Evolutionary conservation across 208 protist species (phyloP).

Genomic region (Acanthamoeba castellanii): DNA sequence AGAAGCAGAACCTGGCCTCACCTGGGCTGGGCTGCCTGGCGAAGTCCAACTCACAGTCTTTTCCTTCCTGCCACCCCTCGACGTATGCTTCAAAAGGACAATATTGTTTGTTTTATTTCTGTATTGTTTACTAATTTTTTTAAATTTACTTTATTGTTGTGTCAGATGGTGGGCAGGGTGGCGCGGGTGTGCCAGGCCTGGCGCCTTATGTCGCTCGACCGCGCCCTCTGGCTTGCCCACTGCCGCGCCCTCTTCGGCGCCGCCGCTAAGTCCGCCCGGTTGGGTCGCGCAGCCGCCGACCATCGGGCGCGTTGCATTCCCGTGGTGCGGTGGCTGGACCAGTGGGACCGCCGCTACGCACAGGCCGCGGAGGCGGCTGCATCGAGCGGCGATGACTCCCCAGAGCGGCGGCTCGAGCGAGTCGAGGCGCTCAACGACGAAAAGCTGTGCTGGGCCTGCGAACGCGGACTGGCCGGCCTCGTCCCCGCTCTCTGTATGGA

Average conservation of each 20-base stretch:
- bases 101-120: too few relatives aligned
- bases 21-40: not conserved
- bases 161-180: not conserved
- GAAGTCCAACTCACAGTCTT: not conserved
- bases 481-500: not conserved
- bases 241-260: not conserved
- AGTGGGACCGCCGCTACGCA: not conserved
- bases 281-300: not conserved
- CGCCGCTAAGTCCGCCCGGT: not conserved
- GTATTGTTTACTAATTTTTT: not conserved
- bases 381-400: not conserved
- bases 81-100: not conserved
- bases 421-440: not conserved
- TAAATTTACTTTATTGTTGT: not conserved
- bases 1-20: too few relatives aligned
- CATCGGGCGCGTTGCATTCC: not conserved
- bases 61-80: not conserved
- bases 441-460: not conserved
- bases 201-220: not conserved
- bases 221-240: not conserved
- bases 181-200: not conserved
- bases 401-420: not conserved
- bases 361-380: not conserved
- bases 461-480: not conserved
- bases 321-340: not conserved